Conservation (phyloP, 2,329 filamentous ascomycete species). For the Cytospora piceicola region DNA sequence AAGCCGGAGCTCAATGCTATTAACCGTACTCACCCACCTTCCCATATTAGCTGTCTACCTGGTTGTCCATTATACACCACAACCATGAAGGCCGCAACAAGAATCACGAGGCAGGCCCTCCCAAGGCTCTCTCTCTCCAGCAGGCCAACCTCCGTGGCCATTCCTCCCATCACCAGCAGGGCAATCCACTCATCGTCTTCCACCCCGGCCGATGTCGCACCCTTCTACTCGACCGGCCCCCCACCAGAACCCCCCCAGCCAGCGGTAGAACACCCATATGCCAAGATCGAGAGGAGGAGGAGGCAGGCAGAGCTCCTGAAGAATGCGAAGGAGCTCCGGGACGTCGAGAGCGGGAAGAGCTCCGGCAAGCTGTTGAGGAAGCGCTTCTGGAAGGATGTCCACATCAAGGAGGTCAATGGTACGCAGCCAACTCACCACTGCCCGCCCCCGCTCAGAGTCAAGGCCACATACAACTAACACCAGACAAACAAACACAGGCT, state of each 20-base stretch:
- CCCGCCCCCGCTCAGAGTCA: background rate
- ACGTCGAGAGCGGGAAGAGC: conserved; percentile 28
- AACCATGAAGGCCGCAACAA: conserved; percentile 23
- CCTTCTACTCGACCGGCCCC: conserved; percentile 61
- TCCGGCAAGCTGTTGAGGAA: conserved; percentile 52
- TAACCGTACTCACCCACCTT: background rate
- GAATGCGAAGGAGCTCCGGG: conserved; percentile 53
- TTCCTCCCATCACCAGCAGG: background rate
- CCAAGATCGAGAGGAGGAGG: conserved; percentile 53
- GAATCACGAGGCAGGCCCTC: conserved; percentile 15
- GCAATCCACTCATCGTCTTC: conserved; percentile 39
- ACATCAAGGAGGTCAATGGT: conserved; percentile 70
- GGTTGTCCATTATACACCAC: background rate
- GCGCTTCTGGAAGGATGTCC: conserved; percentile 88
- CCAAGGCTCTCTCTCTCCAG: conserved; percentile 4
- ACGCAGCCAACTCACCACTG: conserved; percentile 33
- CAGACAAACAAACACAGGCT: conserved; percentile 38
- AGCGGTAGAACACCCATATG: conserved; percentile 43
- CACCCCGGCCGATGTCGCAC: conserved; percentile 51
- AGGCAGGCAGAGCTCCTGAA: conserved; percentile 59
- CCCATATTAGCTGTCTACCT: background rate
- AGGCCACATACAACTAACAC: conserved; percentile 14
- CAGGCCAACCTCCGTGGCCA: background rate
- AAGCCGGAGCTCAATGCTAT: background rate
- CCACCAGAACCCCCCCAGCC: conserved; percentile 60